Conservation (phyloP, 2,329 filamentous ascomycete genomes). For the Thielaviopsis populi region DNA sequence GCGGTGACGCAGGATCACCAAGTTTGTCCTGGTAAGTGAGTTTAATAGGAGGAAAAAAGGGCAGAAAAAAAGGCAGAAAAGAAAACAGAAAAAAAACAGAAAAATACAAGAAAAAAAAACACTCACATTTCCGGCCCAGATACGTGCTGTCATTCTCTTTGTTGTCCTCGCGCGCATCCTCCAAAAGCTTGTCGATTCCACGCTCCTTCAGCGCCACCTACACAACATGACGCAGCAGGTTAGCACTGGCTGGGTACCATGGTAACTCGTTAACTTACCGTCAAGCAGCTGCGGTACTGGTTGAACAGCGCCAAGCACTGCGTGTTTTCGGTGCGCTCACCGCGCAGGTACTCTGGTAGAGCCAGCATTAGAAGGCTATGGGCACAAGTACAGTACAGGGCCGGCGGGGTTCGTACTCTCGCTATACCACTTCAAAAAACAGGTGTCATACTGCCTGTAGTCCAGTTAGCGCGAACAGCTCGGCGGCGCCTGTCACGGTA, state of each 20-base stretch:
- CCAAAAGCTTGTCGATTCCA: slow-evolving; percentile 84
- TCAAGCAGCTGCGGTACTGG: slow-evolving; percentile 74
- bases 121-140: slow-evolving; percentile 29
- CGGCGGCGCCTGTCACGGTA: neutral
- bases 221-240: no score
- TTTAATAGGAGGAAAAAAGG: neutral
- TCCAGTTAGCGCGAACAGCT: neutral
- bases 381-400: no score
- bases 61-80: neutral
- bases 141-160: slow-evolving; percentile 60
- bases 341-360: slow-evolving; percentile 77
- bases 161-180: slow-evolving; percentile 78
- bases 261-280: slow-evolving; percentile 52
- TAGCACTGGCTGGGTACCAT: neutral
- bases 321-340: slow-evolving; percentile 61
- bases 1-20: neutral
- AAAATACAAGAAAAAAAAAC: no score
- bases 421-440: slow-evolving; percentile 98
- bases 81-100: no score
- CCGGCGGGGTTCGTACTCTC: slow-evolving; percentile 82
- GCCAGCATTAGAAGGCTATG: slow-evolving; percentile 4
- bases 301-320: slow-evolving; percentile 80
- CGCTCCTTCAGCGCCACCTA: slow-evolving; percentile 74
- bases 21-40: no score
- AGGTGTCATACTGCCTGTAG: slow-evolving; percentile 77